phyloP scores from a whole-genome alignment of 495 filamentous ascomycete genomes.

The Penicillium fimorum region DNA sequence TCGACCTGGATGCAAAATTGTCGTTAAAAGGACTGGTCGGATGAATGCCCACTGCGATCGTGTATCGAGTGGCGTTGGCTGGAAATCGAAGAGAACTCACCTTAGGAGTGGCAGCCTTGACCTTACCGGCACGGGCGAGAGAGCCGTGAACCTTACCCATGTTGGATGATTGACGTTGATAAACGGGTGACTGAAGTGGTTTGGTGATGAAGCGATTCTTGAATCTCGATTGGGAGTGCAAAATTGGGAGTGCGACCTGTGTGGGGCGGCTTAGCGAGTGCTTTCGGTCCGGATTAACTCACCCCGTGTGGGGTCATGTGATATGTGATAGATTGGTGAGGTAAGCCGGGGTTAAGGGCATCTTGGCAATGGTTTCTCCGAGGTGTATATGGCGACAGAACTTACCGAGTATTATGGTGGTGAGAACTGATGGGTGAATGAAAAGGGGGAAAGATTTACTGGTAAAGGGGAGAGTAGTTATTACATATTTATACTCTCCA shows the following conservation, averaged over 20 bases:
- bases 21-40: conserved; percentile 25
- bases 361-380: conserved; percentile 7
- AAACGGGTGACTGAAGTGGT: conserved; percentile 26
- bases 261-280: conserved; percentile 35
- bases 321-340: neutral
- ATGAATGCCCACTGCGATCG: conserved; percentile 11
- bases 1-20: conserved; percentile 36
- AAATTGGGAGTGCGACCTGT: conserved; percentile 34
- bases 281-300: conserved; percentile 18
- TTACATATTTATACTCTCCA: neutral
- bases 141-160: conserved; percentile 40
- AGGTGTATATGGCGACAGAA: neutral
- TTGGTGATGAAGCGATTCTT: conserved; percentile 30
- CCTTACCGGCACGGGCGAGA: conserved; percentile 96
- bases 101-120: conserved; percentile 91
- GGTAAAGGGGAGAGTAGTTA: no score
- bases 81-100: conserved; percentile 44
- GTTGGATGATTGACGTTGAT: conserved; percentile 36
- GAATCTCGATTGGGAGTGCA: conserved; percentile 27
- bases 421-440: neutral
- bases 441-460: neutral
- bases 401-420: neutral
- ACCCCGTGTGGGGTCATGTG: conserved; percentile 13
- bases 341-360: conserved; percentile 7
- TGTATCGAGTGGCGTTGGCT: conserved; percentile 16